Percentiles rank a stretch among this genome's conserved stretches.
These are phyloP conservation scores for Chlamydomonas reinhardtii DNA, from an alignment of 163 green algal genomes.

Conservation along the genomic window DNA sequence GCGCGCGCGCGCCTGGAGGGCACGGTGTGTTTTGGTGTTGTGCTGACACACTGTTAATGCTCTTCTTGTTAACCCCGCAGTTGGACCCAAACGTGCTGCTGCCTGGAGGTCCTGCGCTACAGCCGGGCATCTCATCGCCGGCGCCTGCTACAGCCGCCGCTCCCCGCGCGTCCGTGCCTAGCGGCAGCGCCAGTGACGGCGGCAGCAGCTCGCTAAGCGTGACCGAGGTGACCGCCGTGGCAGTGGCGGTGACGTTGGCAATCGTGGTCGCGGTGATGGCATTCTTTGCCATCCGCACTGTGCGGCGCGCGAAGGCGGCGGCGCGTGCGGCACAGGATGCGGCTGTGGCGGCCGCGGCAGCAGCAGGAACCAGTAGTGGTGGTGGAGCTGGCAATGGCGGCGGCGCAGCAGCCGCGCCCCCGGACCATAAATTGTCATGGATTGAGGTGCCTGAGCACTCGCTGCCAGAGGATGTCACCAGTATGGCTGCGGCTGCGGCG, in stretches of 20 bases:
- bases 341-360: no score
- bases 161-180: no score
- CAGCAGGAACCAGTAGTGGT: no score
- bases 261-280: background rate
- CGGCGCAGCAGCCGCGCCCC: no score
- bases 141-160: background rate
- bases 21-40: background rate
- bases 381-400: no score
- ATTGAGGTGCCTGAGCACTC: no score
- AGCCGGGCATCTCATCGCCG: background rate
- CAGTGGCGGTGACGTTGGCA: background rate
- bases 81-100: background rate
- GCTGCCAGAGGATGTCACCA: no score
- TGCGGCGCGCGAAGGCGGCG: conserved; percentile 7
- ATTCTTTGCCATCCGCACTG: conserved; percentile 5
- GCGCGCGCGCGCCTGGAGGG: no score
- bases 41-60: background rate
- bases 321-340: background rate
- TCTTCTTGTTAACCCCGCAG: background rate
- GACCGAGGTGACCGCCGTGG: background rate
- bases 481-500: no score
- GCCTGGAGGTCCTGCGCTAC: background rate
- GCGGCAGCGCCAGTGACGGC: background rate
- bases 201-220: background rate
- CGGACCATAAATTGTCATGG: no score